phyloP scores from a whole-genome alignment of 768 basidiomycete species.

The Lactifluus echinatus region DNA sequence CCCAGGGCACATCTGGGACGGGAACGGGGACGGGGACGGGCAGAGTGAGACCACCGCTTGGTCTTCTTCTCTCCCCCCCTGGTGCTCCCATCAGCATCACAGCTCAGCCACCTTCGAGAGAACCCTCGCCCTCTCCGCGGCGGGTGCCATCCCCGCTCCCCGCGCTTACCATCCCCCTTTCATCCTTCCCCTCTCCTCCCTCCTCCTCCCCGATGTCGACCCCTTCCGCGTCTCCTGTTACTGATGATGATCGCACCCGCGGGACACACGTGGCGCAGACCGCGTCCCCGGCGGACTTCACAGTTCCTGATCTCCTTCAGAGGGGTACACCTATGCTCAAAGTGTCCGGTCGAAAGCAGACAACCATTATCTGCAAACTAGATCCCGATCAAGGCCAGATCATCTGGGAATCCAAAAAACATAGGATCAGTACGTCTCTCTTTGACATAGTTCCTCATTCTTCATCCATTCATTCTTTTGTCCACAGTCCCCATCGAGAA shows the following conservation, averaged over 20 bases:
- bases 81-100: background rate
- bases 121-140: background rate
- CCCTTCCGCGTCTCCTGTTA: background rate
- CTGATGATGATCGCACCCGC: background rate
- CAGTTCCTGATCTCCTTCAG: slow-evolving; percentile 50
- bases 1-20: background rate
- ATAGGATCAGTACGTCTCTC: slow-evolving; percentile 47
- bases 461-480: background rate
- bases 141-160: background rate
- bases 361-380: slow-evolving; percentile 58
- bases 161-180: background rate
- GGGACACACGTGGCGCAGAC: background rate
- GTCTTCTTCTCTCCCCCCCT: slow-evolving; percentile 6
- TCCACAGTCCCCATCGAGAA: slow-evolving; percentile 70
- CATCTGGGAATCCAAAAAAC: slow-evolving; percentile 65
- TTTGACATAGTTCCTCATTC: background rate
- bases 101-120: background rate
- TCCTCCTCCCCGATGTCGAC: background rate
- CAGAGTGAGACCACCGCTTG: background rate
- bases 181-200: background rate
- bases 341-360: slow-evolving; percentile 69
- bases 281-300: slow-evolving; percentile 29
- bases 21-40: background rate
- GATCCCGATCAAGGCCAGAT: slow-evolving; percentile 79
- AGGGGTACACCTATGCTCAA: slow-evolving; percentile 73